phyloP scores from a whole-genome alignment of 768 basidiomycete genomes.

The Termitomyces sp. region DNA sequence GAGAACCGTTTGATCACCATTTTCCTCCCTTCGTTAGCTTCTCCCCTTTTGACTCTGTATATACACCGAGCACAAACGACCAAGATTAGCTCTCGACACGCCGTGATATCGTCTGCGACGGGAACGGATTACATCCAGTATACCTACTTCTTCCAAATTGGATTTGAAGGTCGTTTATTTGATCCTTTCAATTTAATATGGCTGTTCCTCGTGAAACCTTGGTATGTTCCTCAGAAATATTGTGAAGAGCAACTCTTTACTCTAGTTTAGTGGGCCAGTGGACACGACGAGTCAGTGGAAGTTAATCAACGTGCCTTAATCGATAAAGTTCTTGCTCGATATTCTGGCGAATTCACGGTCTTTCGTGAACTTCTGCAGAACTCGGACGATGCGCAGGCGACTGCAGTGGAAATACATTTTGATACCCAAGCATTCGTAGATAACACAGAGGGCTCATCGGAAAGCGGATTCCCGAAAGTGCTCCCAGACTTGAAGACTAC shows the following conservation, averaged over 20 bases:
- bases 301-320: slow-evolving; percentile 96
- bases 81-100: neutral
- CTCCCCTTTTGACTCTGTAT: neutral
- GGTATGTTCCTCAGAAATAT: slow-evolving; percentile 11
- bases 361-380: slow-evolving; percentile 90
- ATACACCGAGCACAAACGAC: neutral
- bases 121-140: neutral
- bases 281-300: slow-evolving; percentile 79
- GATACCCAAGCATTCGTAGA: slow-evolving; percentile 55
- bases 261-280: slow-evolving; percentile 44
- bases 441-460: slow-evolving; percentile 17
- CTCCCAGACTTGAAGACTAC: slow-evolving; percentile 68
- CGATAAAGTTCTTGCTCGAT: slow-evolving; percentile 94
- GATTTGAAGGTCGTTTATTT: neutral
- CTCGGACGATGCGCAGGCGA: slow-evolving; percentile 86
- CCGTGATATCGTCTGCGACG: neutral
- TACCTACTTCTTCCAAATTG: neutral
- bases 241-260: neutral
- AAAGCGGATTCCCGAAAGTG: slow-evolving; percentile 7
- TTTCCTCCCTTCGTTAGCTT: neutral
- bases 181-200: slow-evolving; percentile 5
- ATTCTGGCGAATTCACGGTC: slow-evolving; percentile 90
- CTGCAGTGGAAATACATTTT: slow-evolving; percentile 74
- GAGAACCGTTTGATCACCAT: neutral
- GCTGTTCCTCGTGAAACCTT: slow-evolving; percentile 24